Conservation (phyloP, 208 protist species). For the Trypanosoma platydactyli region DNA sequence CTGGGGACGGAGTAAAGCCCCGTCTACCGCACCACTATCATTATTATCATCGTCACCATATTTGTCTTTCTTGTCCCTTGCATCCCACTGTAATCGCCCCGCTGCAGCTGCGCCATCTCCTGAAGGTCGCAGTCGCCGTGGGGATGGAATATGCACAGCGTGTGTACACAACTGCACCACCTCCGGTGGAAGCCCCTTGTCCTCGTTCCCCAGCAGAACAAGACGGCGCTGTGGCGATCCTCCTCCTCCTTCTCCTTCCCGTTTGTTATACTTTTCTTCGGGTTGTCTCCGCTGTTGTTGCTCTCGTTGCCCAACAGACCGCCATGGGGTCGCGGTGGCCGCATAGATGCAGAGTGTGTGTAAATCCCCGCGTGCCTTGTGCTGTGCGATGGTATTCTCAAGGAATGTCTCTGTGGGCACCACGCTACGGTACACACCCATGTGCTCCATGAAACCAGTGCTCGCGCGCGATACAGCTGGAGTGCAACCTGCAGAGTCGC, state of each 20-base stretch:
- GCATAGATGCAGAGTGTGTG: slow-evolving; percentile 21
- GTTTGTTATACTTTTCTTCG: neutral
- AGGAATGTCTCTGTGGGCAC: slow-evolving; percentile 45
- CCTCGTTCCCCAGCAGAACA: slow-evolving; percentile 78
- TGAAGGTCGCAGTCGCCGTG: slow-evolving; percentile 35
- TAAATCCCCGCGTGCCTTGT: slow-evolving; percentile 8
- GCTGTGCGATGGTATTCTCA: slow-evolving; percentile 24
- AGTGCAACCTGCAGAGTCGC: slow-evolving; percentile 64
- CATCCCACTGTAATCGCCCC: neutral
- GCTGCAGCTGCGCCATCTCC: neutral
- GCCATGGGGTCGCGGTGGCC: slow-evolving; percentile 8
- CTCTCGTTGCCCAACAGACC: neutral
- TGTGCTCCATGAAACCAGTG: slow-evolving; percentile 73
- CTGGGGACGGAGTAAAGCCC: slow-evolving; percentile 31
- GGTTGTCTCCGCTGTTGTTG: neutral
- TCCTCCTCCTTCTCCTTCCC: neutral
- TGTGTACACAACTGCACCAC: slow-evolving; percentile 59
- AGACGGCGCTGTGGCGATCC: slow-evolving; percentile 26
- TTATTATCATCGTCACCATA: neutral
- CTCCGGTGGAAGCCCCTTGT: slow-evolving; percentile 44
- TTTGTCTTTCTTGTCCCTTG: neutral
- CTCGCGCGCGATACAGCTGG: slow-evolving; percentile 67
- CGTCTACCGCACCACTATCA: slow-evolving; percentile 16
- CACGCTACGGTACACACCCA: slow-evolving; percentile 44
- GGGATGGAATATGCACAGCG: slow-evolving; percentile 54